phyloP scores from a whole-genome alignment of 257 asterid genomes.

The Mitragyna speciosa region DNA sequence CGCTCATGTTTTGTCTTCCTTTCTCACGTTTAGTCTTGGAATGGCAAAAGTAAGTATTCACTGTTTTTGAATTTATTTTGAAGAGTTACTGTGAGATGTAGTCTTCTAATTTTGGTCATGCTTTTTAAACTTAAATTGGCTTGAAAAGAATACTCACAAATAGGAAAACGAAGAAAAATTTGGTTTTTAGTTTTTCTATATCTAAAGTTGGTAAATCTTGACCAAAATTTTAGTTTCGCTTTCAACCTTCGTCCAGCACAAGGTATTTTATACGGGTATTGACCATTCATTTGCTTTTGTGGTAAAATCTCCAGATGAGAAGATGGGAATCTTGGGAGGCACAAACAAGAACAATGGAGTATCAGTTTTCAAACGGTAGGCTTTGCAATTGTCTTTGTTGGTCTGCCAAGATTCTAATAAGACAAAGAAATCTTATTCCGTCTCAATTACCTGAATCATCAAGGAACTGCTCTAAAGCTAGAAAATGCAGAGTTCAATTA shows the following conservation, averaged over 20 bases:
- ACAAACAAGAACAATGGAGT: slow-evolving; percentile 70
- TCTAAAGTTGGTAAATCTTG: not conserved
- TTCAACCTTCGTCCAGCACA: not conserved
- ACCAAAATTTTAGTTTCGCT: not conserved
- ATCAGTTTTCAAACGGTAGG: slow-evolving; percentile 66
- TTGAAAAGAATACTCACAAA: no score
- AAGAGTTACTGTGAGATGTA: no score
- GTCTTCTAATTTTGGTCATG: no score
- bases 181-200: not conserved
- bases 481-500: not conserved
- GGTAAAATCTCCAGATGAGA: slow-evolving; percentile 50
- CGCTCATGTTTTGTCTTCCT: slow-evolving; percentile 64
- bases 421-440: not conserved
- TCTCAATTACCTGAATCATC: not conserved
- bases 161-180: no score
- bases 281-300: not conserved
- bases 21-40: slow-evolving; percentile 71
- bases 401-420: not conserved
- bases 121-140: no score
- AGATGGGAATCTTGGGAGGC: slow-evolving; percentile 83
- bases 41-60: slow-evolving; percentile 47
- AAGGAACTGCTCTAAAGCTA: not conserved
- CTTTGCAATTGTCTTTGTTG: not conserved
- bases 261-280: not conserved
- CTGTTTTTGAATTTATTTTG: not conserved